These are phyloP conservation scores for Lunasporangiospora selenospora DNA, from an alignment of 192 early-diverging fungal species.

Conservation along the genomic window DNA sequence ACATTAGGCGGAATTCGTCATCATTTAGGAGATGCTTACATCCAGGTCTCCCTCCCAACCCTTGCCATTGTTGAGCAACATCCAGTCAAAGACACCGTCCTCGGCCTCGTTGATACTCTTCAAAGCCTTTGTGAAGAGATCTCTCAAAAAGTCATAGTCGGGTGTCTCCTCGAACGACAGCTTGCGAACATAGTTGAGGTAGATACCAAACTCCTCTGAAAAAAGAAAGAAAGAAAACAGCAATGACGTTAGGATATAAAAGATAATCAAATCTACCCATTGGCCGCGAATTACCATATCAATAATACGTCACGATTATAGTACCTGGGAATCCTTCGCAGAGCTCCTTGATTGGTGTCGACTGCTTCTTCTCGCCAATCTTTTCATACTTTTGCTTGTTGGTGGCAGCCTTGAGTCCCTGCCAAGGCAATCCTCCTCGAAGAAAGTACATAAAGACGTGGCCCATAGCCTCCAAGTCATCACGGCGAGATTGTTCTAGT, in stretches of 20 bases:
- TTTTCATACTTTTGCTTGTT: slow-evolving; percentile 99
- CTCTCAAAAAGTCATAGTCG: slow-evolving; percentile 93
- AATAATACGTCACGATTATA: too few relatives aligned
- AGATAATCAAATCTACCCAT: background rate
- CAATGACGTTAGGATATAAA: background rate
- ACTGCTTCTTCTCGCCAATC: slow-evolving; percentile 98
- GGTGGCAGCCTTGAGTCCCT: slow-evolving; percentile 95
- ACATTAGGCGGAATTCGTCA: too few relatives aligned
- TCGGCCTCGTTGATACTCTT: slow-evolving; percentile 75
- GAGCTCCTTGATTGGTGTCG: slow-evolving; percentile 85
- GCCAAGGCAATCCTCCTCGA: slow-evolving; percentile 94
- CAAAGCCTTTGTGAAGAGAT: slow-evolving; percentile 83
- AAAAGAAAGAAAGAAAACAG: background rate
- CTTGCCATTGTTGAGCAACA: slow-evolving; percentile 64
- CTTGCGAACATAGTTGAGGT: slow-evolving; percentile 89
- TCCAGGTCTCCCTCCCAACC: slow-evolving; percentile 55
- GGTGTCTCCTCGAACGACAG: slow-evolving; percentile 97
- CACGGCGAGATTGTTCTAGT: slow-evolving; percentile 95
- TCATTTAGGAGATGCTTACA: too few relatives aligned
- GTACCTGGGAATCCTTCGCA: slow-evolving; percentile 88
- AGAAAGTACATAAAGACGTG: slow-evolving; percentile 99
- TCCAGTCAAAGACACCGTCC: slow-evolving; percentile 97
- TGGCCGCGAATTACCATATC: too few relatives aligned
- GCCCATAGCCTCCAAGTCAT: slow-evolving; percentile 96
- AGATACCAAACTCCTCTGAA: slow-evolving; percentile 86